phyloP scores from a whole-genome alignment of 768 basidiomycete genomes.

The Dioszegia aurantiaca region DNA sequence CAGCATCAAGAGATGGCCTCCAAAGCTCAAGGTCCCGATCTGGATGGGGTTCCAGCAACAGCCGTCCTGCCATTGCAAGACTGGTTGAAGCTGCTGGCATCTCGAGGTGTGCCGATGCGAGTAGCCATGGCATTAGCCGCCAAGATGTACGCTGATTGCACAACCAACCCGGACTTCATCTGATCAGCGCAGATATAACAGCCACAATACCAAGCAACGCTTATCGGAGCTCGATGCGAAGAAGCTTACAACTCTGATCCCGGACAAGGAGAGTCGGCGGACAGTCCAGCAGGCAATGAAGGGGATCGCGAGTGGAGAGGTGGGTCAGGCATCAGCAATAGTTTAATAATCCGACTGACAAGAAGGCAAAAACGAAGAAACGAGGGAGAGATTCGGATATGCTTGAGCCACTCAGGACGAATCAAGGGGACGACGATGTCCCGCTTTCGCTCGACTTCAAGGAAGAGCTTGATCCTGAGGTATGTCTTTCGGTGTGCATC shows the following conservation, averaged over 20 bases:
- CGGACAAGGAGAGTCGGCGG: constrained; percentile 46
- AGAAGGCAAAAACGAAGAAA: constrained; percentile 33
- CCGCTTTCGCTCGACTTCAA: constrained; percentile 36
- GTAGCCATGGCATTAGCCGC: constrained; percentile 48
- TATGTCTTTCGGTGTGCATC: constrained; percentile 9
- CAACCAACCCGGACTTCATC: not conserved
- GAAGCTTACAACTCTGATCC: constrained; percentile 34
- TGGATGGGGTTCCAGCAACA: constrained; percentile 18
- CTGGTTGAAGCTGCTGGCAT: constrained; percentile 46
- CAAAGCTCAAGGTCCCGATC: constrained; percentile 17
- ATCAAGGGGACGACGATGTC: constrained; percentile 13
- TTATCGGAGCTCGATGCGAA: constrained; percentile 29
- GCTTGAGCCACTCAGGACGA: constrained; percentile 28
- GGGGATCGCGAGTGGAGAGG: constrained; percentile 37
- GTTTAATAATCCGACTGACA: not conserved
- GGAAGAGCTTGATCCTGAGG: constrained; percentile 41
- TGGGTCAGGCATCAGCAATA: constrained; percentile 11
- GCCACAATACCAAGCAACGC: constrained; percentile 36
- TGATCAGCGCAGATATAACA: constrained; percentile 37
- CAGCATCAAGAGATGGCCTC: too few relatives aligned
- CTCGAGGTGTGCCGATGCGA: constrained; percentile 49
- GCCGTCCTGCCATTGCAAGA: constrained; percentile 37
- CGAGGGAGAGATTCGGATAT: constrained; percentile 39
- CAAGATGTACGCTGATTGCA: constrained; percentile 40
- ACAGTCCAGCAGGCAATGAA: constrained; percentile 41